These are phyloP conservation scores for Calocera cornea DNA, from an alignment of 768 basidiomycete species.

Conservation along the genomic window DNA sequence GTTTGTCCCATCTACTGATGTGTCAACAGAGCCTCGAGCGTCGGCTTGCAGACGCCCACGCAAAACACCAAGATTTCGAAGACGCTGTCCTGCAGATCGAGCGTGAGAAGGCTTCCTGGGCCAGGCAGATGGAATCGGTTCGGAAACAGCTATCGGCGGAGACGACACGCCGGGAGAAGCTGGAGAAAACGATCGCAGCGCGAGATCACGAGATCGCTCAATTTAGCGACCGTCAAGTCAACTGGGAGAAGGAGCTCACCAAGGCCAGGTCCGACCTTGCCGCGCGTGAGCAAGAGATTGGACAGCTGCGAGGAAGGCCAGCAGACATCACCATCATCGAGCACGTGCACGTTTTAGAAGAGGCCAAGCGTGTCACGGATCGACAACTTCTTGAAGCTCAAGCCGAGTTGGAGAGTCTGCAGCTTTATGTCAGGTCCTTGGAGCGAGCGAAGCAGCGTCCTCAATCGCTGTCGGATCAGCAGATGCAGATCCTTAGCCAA, in stretches of 20 bases:
- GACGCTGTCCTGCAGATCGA: conserved; percentile 75
- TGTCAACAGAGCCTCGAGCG: conserved; percentile 55
- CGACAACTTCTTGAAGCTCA: conserved; percentile 75
- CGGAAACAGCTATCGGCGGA: conserved; percentile 67
- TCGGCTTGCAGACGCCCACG: conserved; percentile 55
- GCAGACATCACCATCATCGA: conserved; percentile 93
- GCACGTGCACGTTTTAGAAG: conserved; percentile 90
- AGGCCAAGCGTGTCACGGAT: conserved; percentile 90
- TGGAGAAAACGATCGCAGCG: conserved; percentile 49
- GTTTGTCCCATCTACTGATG: neutral
- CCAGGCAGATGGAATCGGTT: conserved; percentile 54
- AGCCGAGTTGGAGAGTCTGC: conserved; percentile 58
- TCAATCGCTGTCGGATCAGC: conserved; percentile 63
- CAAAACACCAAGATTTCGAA: conserved; percentile 74
- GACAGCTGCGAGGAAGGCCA: conserved; percentile 70
- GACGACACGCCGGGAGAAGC: conserved; percentile 51
- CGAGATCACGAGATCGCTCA: conserved; percentile 59
- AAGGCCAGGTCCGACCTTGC: conserved; percentile 70
- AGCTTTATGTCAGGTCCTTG: conserved; percentile 66
- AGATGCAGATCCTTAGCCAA: conserved; percentile 66
- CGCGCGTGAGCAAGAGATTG: conserved; percentile 71
- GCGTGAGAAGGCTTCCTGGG: conserved; percentile 60
- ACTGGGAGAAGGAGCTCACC: conserved; percentile 67
- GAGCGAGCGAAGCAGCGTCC: conserved; percentile 67
- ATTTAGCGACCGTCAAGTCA: conserved; percentile 53